Conservation (phyloP, 345 rosid species). For the Ceriops zippeliana region DNA sequence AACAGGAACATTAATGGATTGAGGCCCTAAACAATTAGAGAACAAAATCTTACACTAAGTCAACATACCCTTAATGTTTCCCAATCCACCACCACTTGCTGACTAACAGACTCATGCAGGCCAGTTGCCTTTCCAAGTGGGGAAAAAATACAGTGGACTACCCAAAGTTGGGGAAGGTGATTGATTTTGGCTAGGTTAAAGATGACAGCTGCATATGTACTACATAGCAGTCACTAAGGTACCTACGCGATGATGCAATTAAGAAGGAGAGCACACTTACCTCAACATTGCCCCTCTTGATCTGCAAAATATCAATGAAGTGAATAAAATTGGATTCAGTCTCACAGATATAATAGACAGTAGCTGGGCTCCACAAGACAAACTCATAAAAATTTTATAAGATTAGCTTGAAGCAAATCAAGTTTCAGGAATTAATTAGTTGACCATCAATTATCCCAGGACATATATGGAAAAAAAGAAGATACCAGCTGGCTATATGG, state of each 20-base stretch:
- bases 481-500: no score
- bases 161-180: background rate
- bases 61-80: constrained; percentile 3
- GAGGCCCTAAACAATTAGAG: constrained; percentile 52
- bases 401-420: background rate
- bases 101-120: no score
- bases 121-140: background rate
- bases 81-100: background rate
- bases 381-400: background rate
- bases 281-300: constrained; percentile 77
- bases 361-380: background rate
- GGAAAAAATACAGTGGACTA: background rate
- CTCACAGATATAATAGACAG: background rate
- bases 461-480: no score
- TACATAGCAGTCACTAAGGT: background rate
- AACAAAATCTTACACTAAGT: constrained; percentile 13
- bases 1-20: constrained; percentile 81
- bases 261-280: constrained; percentile 31
- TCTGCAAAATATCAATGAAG: constrained; percentile 40
- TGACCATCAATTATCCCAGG: no score
- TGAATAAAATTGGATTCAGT: constrained; percentile 2
- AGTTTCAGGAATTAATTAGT: background rate
- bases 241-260: no score
- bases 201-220: background rate
- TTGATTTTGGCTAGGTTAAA: constrained; percentile 1